A percentile compares a stretch with the other conserved stretches of the same genome.
Evolutionary conservation across 1,284 basidiomycete genomes (phyloP).

Genomic region (Fomitiporia mediterranea): DNA sequence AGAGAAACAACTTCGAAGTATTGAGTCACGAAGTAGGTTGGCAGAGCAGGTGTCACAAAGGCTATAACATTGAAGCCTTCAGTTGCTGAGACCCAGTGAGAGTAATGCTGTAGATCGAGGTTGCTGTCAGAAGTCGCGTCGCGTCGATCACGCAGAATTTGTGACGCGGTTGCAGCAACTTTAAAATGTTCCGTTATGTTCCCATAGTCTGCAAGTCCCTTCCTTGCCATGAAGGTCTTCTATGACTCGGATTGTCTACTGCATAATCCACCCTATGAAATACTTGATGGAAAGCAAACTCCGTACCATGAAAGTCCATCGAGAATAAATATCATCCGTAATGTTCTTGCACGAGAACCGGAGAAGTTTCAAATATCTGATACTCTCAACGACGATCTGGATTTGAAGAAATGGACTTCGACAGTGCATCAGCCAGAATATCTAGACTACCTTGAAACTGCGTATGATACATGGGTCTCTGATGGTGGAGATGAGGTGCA

Average conservation of each 20-base stretch:
- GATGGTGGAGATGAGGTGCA: conserved; percentile 32
- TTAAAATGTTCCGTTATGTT: too few relatives aligned
- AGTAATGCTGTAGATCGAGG: not conserved
- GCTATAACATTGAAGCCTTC: not conserved
- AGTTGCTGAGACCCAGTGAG: not conserved
- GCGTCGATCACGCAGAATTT: not conserved
- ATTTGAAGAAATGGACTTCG: conserved; percentile 18
- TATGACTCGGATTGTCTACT: conserved; percentile 24
- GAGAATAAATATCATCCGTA: conserved; percentile 27
- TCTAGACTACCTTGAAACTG: conserved; percentile 28
- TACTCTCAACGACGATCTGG: conserved; percentile 19
- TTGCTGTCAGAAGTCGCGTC: not conserved
- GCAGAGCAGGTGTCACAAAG: not conserved
- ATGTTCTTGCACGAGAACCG: conserved; percentile 23
- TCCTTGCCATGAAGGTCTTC: conserved; percentile 17
- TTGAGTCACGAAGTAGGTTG: too few relatives aligned
- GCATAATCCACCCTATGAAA: conserved; percentile 33
- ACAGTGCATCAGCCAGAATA: conserved; percentile 30
- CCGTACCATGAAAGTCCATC: conserved; percentile 33
- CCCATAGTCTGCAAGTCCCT: not conserved
- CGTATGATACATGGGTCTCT: conserved; percentile 31
- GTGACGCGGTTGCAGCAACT: not conserved
- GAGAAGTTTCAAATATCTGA: conserved; percentile 24
- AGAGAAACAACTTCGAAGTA: too few relatives aligned
- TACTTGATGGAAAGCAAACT: conserved; percentile 29